phyloP scores from a whole-genome alignment of 208 protist genomes.

The Novymonas esmeraldas region DNA sequence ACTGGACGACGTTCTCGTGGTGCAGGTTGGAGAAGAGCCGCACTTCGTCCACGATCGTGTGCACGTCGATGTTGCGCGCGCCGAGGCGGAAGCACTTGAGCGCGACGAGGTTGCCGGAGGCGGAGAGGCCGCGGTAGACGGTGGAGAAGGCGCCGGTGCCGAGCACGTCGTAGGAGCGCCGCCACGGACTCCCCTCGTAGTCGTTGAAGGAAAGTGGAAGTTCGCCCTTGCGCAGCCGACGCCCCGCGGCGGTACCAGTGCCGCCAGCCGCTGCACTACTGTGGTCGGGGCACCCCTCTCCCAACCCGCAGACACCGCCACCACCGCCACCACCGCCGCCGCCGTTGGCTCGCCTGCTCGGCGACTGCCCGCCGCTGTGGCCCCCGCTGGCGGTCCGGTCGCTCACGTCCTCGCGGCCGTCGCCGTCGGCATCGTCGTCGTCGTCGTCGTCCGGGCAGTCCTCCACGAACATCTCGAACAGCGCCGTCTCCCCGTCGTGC shows the following conservation, averaged over 20 bases:
- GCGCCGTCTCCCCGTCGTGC: slow-evolving; percentile 33
- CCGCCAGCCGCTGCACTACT: too few relatives aligned
- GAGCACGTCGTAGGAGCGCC: slow-evolving; percentile 49
- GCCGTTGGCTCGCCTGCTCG: neutral
- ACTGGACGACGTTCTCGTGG: slow-evolving; percentile 87
- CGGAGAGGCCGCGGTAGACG: slow-evolving; percentile 71
- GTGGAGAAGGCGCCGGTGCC: slow-evolving; percentile 61
- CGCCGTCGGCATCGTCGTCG: slow-evolving; percentile 15
- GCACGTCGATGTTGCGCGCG: slow-evolving; percentile 50
- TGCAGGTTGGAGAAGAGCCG: slow-evolving; percentile 58
- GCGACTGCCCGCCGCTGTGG: neutral
- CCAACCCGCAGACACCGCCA: neutral
- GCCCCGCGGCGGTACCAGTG: neutral
- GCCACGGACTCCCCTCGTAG: slow-evolving; percentile 62
- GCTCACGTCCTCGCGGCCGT: too few relatives aligned
- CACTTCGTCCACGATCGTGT: slow-evolving; percentile 64
- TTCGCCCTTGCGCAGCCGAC: slow-evolving; percentile 27
- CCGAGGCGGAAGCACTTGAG: slow-evolving; percentile 76
- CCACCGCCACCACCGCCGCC: neutral
- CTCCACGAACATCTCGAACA: slow-evolving; percentile 60
- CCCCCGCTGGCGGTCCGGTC: neutral
- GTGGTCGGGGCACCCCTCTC: neutral
- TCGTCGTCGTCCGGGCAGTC: slow-evolving; percentile 27
- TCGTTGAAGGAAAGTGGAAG: slow-evolving; percentile 65
- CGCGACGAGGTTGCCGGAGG: slow-evolving; percentile 63